Conservation (phyloP, 441 rosid genomes). For the Arabidopsis hybrid region DNA sequence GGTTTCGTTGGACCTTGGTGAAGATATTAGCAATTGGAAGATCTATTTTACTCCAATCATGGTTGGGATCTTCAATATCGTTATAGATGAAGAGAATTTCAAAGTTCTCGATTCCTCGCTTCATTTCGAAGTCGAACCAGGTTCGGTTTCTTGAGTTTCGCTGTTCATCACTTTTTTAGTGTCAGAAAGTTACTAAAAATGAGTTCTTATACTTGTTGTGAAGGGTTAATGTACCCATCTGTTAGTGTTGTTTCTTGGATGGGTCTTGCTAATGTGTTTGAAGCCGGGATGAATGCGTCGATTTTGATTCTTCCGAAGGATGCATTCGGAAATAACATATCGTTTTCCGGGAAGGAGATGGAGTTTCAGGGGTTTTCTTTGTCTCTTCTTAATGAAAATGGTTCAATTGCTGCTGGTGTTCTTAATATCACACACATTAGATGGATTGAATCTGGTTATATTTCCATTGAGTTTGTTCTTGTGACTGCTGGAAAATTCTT, state of each 20-base stretch:
- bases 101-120: slow-evolving; percentile 84
- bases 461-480: slow-evolving; percentile 58
- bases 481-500: slow-evolving; percentile 62
- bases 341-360: slow-evolving; percentile 51
- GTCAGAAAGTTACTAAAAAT: not conserved
- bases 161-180: slow-evolving; percentile 8
- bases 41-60: slow-evolving; percentile 66
- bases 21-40: slow-evolving; percentile 58
- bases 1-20: slow-evolving; percentile 50
- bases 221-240: slow-evolving; percentile 69
- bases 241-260: slow-evolving; percentile 74
- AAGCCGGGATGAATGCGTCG: slow-evolving; percentile 66
- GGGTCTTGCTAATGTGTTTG: slow-evolving; percentile 65
- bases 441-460: slow-evolving; percentile 64
- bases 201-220: slow-evolving; percentile 17
- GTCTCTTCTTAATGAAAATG: slow-evolving; percentile 54
- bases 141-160: slow-evolving; percentile 40
- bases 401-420: slow-evolving; percentile 47
- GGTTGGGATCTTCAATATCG: slow-evolving; percentile 63
- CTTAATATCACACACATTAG: slow-evolving; percentile 52
- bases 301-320: slow-evolving; percentile 75
- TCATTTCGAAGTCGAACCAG: slow-evolving; percentile 72
- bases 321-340: slow-evolving; percentile 82
- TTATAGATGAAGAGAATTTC: slow-evolving; percentile 62
- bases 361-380: slow-evolving; percentile 55